Percentiles rank a stretch among this genome's conserved stretches.
phyloP scores from a whole-genome alignment of 768 basidiomycete species.

The Inosperma sp. region DNA sequence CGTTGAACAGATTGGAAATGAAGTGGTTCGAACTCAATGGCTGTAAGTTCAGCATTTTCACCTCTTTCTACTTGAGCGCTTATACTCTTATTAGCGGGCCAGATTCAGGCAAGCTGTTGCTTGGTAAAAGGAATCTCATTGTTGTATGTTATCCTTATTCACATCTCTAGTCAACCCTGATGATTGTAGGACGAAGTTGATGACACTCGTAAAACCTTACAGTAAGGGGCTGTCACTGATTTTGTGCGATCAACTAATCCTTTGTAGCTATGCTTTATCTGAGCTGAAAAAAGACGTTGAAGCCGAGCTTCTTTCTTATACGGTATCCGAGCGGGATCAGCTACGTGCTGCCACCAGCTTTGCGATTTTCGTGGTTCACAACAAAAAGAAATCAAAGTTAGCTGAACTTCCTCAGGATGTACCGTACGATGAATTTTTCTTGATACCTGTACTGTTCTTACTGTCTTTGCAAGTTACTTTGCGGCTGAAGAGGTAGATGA shows the following conservation, averaged over 20 bases:
- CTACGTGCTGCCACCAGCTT: constrained; percentile 68
- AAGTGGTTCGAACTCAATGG: constrained; percentile 97
- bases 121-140: constrained; percentile 80
- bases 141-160: constrained; percentile 49
- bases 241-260: neutral
- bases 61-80: neutral
- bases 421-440: constrained; percentile 42
- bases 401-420: constrained; percentile 64
- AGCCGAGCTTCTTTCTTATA: constrained; percentile 53
- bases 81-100: constrained; percentile 44
- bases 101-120: constrained; percentile 59
- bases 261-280: constrained; percentile 73
- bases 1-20: constrained; percentile 67
- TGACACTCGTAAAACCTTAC: constrained; percentile 83
- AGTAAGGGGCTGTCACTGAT: constrained; percentile 45
- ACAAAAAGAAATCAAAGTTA: constrained; percentile 85
- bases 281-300: constrained; percentile 92
- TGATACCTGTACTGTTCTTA: constrained; percentile 3
- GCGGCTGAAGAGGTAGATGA: constrained; percentile 27
- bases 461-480: constrained; percentile 56
- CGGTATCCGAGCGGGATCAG: constrained; percentile 70
- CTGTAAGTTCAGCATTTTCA: constrained; percentile 48
- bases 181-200: constrained; percentile 73
- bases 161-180: neutral
- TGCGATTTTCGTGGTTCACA: constrained; percentile 91